phyloP scores from a whole-genome alignment of 208 protist genomes.

The Willaertia magna region DNA sequence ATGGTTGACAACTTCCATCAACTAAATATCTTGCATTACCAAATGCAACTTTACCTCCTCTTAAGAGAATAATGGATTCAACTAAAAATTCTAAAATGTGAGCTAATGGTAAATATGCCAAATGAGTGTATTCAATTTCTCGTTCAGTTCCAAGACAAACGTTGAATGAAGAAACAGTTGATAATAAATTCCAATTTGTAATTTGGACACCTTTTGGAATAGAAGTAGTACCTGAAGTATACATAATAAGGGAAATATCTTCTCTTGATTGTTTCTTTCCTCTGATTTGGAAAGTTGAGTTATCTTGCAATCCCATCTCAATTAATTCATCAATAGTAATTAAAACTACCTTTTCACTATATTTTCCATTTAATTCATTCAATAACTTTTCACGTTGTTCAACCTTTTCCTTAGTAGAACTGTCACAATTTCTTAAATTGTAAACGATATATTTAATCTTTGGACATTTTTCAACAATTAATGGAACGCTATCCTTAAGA shows the following conservation, averaged over 20 bases:
- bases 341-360: neutral
- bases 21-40: neutral
- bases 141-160: neutral
- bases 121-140: constrained; percentile 36
- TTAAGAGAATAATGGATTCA: constrained; percentile 37
- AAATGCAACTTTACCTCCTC: constrained; percentile 19
- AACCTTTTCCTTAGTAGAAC: neutral
- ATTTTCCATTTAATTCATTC: neutral
- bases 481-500: neutral
- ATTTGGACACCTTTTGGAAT: constrained; percentile 60
- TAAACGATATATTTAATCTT: neutral
- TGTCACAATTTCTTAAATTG: neutral
- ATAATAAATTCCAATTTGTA: constrained; percentile 42
- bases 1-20: neutral
- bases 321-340: neutral
- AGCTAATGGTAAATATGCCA: constrained; percentile 59
- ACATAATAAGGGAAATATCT: constrained; percentile 53
- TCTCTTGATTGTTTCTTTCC: constrained; percentile 59
- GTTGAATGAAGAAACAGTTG: neutral
- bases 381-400: neutral
- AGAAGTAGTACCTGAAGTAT: constrained; percentile 64
- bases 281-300: constrained; percentile 24
- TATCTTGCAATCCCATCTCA: neutral
- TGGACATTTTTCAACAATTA: neutral
- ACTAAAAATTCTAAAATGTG: constrained; percentile 54